Evolutionary conservation across 208 protist genomes (phyloP), one percentile per base, ranked within the genome.

Genomic region (Perkinsela sp.): DNA sequence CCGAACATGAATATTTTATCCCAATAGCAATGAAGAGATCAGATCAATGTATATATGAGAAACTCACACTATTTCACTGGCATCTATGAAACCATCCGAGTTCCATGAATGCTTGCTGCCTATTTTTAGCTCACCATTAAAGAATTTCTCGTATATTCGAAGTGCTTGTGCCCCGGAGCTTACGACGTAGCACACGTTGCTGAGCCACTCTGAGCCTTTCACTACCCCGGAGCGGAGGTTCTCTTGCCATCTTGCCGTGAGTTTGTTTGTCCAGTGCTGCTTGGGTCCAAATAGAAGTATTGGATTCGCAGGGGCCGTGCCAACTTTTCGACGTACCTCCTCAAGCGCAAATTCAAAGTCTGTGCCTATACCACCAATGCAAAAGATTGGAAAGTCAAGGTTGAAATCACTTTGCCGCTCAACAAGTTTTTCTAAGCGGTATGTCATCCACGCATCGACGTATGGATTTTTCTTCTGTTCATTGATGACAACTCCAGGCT

Each of bases 261-360:
- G 80, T 77, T 93, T 93, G 32, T 70, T 73, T 2, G 70, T 74
- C 76, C 78, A 93, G 76, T 92, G 77, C 67, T 85, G 76, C 1
- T 72, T 29, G 13, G 83, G 74, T 32, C 88, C 88, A 66, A 93
- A 92, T 40, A 93, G 77, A 68, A 93, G 78, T 67, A 93, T 77
- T 1, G 88, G 88, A 69, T 84, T 72, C 13, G 84, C 72, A 31
- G 83, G 73, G n/a, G 83, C 79, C 32, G 88, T 84, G 32, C 83
- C 86, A 30, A 93, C 88, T 75, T 93, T 93, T 48, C 88, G 85
- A 32, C 87, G 85, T 48, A 93, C 88, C 82, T 93, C 86, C 73
- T 93, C 88, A 31, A 93, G 80, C 28, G 86, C 79, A 74, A 90
- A 92, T 82, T 93, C 88, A 77, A 93, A 93, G 72, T 93, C 88